A percentile compares a stretch with the other conserved stretches of the same genome.
These are phyloP conservation scores for Alternaria rosae DNA, from an alignment of 2,329 filamentous ascomycete genomes.

Conservation along the genomic window DNA sequence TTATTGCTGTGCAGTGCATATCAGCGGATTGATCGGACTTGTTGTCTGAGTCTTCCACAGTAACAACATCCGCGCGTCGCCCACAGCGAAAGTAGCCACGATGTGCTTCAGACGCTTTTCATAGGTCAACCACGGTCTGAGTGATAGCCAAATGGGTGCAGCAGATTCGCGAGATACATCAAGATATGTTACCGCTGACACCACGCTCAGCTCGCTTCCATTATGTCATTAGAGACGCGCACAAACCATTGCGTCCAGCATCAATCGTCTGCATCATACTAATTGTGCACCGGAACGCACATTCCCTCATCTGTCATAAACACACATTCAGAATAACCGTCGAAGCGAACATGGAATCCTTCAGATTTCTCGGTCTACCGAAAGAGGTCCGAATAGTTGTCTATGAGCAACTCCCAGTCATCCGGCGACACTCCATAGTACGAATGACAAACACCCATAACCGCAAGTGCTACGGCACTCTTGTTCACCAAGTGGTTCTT, in stretches of 20 bases:
- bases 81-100: neutral
- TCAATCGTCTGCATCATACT: neutral
- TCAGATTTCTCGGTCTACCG: slow-evolving; percentile 32
- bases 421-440: neutral
- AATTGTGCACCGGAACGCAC: neutral
- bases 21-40: neutral
- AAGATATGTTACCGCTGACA: neutral
- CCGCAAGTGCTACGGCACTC: neutral
- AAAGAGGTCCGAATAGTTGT: slow-evolving; percentile 21
- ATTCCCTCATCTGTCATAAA: neutral
- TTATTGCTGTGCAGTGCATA: neutral
- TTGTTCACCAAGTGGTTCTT: neutral
- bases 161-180: neutral
- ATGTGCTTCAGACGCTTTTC: neutral
- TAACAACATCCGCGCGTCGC: neutral
- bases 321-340: neutral
- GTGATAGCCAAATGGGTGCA: neutral
- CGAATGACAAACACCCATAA: no score
- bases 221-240: neutral
- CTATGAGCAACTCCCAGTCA: slow-evolving; percentile 13
- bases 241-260: neutral
- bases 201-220: neutral
- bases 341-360: neutral
- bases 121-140: neutral
- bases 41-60: neutral